Evolutionary conservation across 495 filamentous ascomycete genomes (phyloP).

Genomic region (Filosporella fistucella): DNA sequence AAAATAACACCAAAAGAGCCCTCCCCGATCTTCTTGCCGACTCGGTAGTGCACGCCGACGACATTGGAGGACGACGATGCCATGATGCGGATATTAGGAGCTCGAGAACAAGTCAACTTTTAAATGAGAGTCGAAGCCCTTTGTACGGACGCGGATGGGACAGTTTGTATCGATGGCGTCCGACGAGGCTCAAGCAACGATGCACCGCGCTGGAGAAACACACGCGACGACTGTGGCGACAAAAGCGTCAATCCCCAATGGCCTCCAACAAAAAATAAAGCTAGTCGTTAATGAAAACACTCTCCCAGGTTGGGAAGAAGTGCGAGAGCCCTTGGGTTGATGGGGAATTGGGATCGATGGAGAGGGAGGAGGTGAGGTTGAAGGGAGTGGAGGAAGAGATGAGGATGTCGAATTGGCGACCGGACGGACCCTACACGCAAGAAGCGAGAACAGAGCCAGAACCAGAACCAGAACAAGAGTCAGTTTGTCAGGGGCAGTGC

Average conservation of each 20-base stretch:
- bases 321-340: neutral
- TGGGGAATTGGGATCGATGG: neutral
- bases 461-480: no score
- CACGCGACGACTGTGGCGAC: constrained; percentile 18
- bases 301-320: neutral
- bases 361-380: neutral
- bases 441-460: no score
- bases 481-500: no score
- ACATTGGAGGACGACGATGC: constrained; percentile 96
- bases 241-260: neutral
- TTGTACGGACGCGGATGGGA: neutral
- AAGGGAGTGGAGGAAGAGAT: neutral
- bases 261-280: neutral
- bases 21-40: constrained; percentile 99
- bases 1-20: constrained; percentile 99
- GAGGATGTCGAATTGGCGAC: no score
- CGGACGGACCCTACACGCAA: no score
- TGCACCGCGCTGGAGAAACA: no score
- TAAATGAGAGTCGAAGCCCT: constrained; percentile 9
- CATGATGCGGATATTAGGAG: constrained; percentile 44
- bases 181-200: constrained; percentile 15
- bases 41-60: constrained; percentile 97
- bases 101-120: constrained; percentile 11
- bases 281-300: constrained; percentile 6
- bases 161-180: no score